phyloP scores from a whole-genome alignment of 441 rosid genomes.

The Corymbia citriodora region DNA sequence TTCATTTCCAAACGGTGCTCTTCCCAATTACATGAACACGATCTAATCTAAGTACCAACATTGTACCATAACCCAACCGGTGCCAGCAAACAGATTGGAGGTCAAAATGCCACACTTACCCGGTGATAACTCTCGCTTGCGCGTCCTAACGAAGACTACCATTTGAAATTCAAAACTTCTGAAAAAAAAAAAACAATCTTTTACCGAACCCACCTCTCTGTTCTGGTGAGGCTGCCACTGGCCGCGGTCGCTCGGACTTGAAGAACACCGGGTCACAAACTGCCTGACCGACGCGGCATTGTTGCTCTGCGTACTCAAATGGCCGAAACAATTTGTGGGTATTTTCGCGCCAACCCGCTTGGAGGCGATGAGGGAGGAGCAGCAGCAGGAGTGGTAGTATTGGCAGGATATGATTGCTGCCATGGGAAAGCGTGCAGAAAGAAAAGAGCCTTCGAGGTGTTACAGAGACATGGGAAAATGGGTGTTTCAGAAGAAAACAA shows the following conservation, averaged over 20 bases:
- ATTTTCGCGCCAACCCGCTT: constrained; percentile 15
- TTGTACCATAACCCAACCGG: not conserved
- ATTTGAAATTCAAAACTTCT: not conserved
- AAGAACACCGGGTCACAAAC: constrained; percentile 22
- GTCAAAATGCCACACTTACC: not conserved
- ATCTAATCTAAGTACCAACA: not conserved
- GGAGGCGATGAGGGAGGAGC: constrained; percentile 27
- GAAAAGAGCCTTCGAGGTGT: not conserved
- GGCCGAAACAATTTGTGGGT: constrained; percentile 17
- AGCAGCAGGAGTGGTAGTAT: constrained; percentile 8
- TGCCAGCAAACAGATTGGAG: not conserved
- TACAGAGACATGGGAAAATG: constrained; percentile 1
- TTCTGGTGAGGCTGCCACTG: not conserved
- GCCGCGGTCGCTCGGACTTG: constrained; percentile 1
- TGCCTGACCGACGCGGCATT: constrained; percentile 15
- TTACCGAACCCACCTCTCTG: not conserved
- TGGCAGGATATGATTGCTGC: constrained; percentile 35
- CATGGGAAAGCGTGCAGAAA: constrained; percentile 11
- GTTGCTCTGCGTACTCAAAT: constrained; percentile 1
- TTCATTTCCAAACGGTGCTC: not conserved
- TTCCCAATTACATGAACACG: not conserved
- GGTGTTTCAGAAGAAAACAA: not conserved
- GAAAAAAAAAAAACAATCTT: not conserved
- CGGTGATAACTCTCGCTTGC: not conserved
- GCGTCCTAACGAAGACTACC: not conserved